These are phyloP conservation scores for Lumnitzera littorea DNA, from an alignment of 345 rosid species.

Conservation along the genomic window DNA sequence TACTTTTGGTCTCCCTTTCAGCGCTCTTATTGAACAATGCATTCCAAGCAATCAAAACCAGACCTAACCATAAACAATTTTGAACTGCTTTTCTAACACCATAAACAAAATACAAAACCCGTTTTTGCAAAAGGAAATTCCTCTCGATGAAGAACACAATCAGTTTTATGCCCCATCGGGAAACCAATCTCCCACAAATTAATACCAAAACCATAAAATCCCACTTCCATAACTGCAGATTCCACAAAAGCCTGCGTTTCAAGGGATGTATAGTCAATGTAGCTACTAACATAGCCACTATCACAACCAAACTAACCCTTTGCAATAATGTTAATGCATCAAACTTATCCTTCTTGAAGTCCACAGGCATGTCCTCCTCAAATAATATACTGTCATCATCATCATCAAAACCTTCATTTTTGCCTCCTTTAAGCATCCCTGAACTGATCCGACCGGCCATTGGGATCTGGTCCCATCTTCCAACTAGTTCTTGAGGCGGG, in stretches of 20 bases:
- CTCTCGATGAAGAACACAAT: conserved; percentile 73
- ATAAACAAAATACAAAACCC: conserved; percentile 77
- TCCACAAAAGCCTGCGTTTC: conserved; percentile 28
- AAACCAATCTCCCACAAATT: conserved; percentile 76
- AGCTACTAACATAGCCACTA: conserved; percentile 39
- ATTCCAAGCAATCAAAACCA: conserved; percentile 70
- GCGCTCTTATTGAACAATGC: conserved; percentile 54
- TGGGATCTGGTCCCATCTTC: conserved; percentile 24
- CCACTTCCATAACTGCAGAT: conserved; percentile 87
- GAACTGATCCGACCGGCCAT: conserved; percentile 54
- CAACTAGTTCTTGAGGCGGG: conserved; percentile 41
- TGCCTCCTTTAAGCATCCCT: conserved; percentile 23
- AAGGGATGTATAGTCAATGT: conserved; percentile 34
- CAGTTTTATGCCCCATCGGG: conserved; percentile 81
- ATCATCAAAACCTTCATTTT: conserved; percentile 19
- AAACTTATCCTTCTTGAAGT: conserved; percentile 32
- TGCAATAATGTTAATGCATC: conserved; percentile 43
- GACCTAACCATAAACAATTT: conserved; percentile 77
- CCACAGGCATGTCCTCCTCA: conserved; percentile 67
- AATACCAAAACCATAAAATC: conserved; percentile 62
- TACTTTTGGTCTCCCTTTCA: conserved; percentile 19
- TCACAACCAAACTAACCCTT: conserved; percentile 57
- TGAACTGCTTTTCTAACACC: conserved; percentile 75
- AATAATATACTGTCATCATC: conserved; percentile 74
- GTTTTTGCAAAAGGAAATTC: conserved; percentile 62